Percentiles rank a stretch among this genome's conserved stretches.
These are phyloP conservation scores for Setaria italica DNA, from an alignment of 202 grass and related monocot species.

Conservation along the genomic window DNA sequence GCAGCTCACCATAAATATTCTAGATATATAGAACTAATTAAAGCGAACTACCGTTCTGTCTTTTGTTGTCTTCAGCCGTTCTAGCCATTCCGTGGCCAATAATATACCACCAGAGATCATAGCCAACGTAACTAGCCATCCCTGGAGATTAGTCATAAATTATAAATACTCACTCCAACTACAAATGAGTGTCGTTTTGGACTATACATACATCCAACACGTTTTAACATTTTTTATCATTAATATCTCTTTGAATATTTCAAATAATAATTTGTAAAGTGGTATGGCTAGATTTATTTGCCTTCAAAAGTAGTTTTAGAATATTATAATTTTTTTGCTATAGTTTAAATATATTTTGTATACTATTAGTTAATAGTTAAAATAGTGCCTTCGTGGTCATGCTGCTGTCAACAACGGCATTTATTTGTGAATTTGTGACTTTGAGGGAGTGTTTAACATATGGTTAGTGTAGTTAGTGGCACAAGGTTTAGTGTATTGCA, in stretches of 20 bases:
- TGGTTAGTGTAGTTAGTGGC: conserved; percentile 39
- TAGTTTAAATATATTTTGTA: not conserved
- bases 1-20: conserved; percentile 37
- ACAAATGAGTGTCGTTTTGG: not conserved
- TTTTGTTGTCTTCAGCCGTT: conserved; percentile 29
- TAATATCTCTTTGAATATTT: not conserved
- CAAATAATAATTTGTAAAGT: not conserved
- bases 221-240: not conserved
- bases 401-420: not conserved
- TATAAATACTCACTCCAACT: not conserved
- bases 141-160: conserved; percentile 19
- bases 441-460: not conserved
- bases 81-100: not conserved
- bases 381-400: not conserved
- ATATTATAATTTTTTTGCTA: not conserved
- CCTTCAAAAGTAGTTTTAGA: not conserved
- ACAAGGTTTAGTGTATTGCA: not conserved
- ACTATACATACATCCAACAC: not conserved
- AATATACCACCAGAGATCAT: not conserved
- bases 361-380: not conserved
- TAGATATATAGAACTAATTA: not conserved
- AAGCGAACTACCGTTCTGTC: conserved; percentile 42
- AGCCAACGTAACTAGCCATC: conserved; percentile 6
- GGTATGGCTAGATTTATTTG: not conserved
- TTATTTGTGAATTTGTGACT: not conserved